phyloP scores from a whole-genome alignment of 176 grass and related monocot genomes.

The Leersia perrieri region DNA sequence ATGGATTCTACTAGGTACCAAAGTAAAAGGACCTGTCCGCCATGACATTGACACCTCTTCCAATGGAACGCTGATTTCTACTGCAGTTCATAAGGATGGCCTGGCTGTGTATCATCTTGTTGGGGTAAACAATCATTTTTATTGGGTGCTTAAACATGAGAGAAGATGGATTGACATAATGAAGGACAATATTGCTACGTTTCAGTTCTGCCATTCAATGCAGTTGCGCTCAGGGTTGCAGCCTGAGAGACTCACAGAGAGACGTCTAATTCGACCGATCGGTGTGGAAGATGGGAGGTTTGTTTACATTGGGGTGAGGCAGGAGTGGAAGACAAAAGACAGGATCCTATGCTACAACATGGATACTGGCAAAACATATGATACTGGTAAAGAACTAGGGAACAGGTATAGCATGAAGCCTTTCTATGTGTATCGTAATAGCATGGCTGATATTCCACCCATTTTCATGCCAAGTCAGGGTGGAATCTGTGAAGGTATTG shows the following conservation, averaged over 20 bases:
- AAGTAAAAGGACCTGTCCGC: neutral
- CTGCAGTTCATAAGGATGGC: neutral
- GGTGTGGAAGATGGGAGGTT: neutral
- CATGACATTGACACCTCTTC: neutral
- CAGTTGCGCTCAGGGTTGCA: conserved; percentile 2
- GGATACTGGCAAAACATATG: neutral
- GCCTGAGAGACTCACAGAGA: neutral
- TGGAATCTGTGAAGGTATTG: neutral
- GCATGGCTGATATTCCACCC: conserved; percentile 14
- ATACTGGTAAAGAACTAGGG: neutral
- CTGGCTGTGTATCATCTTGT: neutral
- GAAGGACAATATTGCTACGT: neutral
- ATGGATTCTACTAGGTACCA: neutral
- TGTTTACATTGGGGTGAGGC: neutral
- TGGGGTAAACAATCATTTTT: no score
- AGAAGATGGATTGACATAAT: neutral
- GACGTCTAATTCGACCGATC: neutral
- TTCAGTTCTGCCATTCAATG: conserved; percentile 13
- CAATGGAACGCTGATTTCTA: conserved; percentile 2
- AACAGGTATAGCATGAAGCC: neutral
- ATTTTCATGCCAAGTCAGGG: neutral
- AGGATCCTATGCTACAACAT: neutral
- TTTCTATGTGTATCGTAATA: neutral
- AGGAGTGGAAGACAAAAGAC: neutral
- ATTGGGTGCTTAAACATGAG: conserved; percentile 4